Base-by-base conservation (phyloP, 2,329 filamentous ascomycete genomes). In the Cordyceps fumosorosea region DNA sequence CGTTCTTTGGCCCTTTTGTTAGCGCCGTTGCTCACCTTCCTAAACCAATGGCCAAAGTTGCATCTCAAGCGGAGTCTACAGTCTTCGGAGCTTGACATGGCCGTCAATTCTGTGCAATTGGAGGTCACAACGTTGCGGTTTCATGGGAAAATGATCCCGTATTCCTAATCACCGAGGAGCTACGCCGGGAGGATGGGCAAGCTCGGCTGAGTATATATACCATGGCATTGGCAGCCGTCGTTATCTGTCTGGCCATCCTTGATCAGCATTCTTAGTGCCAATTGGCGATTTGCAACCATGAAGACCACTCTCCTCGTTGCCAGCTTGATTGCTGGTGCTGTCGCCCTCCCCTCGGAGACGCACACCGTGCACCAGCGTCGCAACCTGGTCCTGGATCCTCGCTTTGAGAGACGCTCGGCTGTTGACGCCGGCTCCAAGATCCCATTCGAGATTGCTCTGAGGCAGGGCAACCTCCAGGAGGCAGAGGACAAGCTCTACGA, bases 381-480 rank as follows among this genome's bases (percentile, higher is more conserved):
- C n/a, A 63, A 68, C 16, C 62, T 62, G 2, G 34, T 48, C 10
- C 24, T 29, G 22, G 60, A 50, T 18, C 59, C 65, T 20, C 67
- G 65, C 44, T 75, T 71, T 69, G 63, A 63, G 14, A 71, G 68
- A 64, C 63, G 68, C 6, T 56, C 64, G 11, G 62, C 69, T 22
- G 63, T 68, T 7, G 52, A 63, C 40, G 56, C 61, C 14, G 55
- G 57, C 16, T 60, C 65, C 47, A 63, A 63, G n/a, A 63, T 78
- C 10, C 74, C 75, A 4, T 72, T 78, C 20, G 72, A 73, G 40
- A 79, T 81, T 56, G 79, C 78, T 5, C 70, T 81, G 45, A 69
- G 74, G 42, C 78, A 81, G 65, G 71, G 73, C 26, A 81, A 81
- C 62, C 67, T 81, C n/a, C 72, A 80, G 57, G 72, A 71, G 44